A percentile compares a stretch with the other conserved stretches of the same genome.
Evolutionary conservation across 1,139 yeast species (phyloP).

Genomic region (Meyerozyma smithsonii): DNA sequence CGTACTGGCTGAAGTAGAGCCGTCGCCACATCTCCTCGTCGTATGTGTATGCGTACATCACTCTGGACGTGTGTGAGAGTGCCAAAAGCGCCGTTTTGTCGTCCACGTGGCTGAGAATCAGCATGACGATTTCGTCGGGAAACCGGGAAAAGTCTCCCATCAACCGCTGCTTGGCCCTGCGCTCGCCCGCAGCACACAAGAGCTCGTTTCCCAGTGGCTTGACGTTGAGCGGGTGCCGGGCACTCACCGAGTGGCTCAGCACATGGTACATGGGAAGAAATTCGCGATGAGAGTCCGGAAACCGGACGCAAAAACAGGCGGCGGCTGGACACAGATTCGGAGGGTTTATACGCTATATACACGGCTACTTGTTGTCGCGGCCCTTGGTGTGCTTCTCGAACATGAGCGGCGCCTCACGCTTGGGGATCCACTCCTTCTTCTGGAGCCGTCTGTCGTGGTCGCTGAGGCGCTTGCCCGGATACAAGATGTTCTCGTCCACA

Average conservation of each 20-base stretch:
- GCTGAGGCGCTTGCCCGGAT: constrained; percentile 61
- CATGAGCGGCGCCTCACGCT: constrained; percentile 25
- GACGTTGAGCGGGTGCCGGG: constrained; percentile 67
- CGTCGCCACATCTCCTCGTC: constrained; percentile 80
- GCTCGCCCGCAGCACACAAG: constrained; percentile 16
- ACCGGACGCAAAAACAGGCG: too few species aligned
- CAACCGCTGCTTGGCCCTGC: constrained; percentile 25
- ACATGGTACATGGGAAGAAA: neutral
- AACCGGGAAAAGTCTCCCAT: constrained; percentile 53
- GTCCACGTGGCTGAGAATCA: constrained; percentile 41
- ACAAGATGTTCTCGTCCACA: constrained; percentile 59
- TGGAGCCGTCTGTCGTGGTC: constrained; percentile 40
- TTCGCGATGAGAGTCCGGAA: neutral
- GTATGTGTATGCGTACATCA: constrained; percentile 65
- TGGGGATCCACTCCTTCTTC: constrained; percentile 65
- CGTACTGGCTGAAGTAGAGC: constrained; percentile 33
- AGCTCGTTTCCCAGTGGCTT: constrained; percentile 67
- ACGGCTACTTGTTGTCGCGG: neutral
- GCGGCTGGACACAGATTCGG: too few species aligned
- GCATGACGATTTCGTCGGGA: constrained; percentile 56
- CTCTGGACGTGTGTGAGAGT: constrained; percentile 56
- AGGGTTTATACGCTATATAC: too few species aligned
- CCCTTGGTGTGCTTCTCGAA: neutral
- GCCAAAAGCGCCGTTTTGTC: constrained; percentile 42
- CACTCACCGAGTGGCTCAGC: constrained; percentile 12